Conservation (phyloP, 176 grass and related monocot genomes). For the Eleusine indica region DNA sequence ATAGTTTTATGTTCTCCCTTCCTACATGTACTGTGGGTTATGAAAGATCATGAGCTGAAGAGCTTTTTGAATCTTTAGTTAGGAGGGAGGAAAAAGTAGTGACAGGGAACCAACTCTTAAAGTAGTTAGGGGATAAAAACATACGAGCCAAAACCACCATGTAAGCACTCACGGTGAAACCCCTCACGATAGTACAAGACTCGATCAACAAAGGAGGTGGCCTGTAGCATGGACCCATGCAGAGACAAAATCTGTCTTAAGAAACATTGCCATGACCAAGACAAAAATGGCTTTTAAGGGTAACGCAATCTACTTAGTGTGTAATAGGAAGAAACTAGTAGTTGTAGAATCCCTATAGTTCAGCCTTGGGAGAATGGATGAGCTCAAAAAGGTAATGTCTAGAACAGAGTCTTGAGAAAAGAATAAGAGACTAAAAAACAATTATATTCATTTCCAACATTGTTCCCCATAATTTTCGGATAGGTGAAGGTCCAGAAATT, state of each 20-base stretch:
- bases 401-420: not conserved
- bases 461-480: not conserved
- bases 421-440: not conserved
- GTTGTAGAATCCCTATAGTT: not conserved
- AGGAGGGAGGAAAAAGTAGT: not conserved
- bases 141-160: constrained; percentile 5
- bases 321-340: not conserved
- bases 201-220: constrained; percentile 6
- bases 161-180: constrained; percentile 8
- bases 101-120: not conserved
- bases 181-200: not conserved
- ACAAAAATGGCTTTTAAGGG: not conserved
- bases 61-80: not conserved
- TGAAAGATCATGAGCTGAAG: not conserved
- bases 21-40: not conserved
- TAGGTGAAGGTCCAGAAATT: not conserved
- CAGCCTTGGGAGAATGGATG: not conserved
- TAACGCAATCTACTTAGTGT: not conserved
- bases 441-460: not conserved
- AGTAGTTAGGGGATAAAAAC: not conserved
- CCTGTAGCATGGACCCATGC: constrained; percentile 1
- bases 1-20: not conserved
- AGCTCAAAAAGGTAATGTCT: not conserved
- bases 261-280: not conserved
- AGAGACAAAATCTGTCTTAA: not conserved